Base-by-base conservation (phyloP, 1,284 basidiomycete genomes). In the Rhodotorula sp. region DNA sequence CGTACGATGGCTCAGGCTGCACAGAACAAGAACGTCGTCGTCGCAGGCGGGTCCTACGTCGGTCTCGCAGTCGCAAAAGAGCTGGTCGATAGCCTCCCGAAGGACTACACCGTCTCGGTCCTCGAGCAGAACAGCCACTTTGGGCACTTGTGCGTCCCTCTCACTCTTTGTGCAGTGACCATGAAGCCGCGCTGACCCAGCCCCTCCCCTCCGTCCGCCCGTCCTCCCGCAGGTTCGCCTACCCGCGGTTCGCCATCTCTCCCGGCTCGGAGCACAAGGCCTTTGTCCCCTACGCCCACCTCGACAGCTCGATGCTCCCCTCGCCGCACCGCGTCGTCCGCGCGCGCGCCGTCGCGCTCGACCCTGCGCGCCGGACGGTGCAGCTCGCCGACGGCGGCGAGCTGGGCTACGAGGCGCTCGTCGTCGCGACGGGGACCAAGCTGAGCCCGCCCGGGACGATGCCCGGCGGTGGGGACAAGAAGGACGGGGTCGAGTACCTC, bases 391-490 rank as follows among this genome's bases (percentile, higher is more conserved):
- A 21, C 50, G 3, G 27, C 5, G 69, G 63, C 14, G 70, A 76
- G 48, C 21, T 52, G 60, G 76, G 42, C 1, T 83, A 81, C 64
- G 82, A 83, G 44, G 83, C 83, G 67, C 71, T 78, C 52, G 72
- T 85, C 5, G 82, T 84, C 52, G 83, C 80, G 44, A 66, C 79
- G 74, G 27, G 63, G 23, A 79, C 79, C 7, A 71, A 66, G 14
- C 74, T 80, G 10, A 74, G 74, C 1, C 66, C 77, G 3, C 81
- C 81, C 1, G 80, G 79, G 1, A 78, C 77, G n/a, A 74, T 82
- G 57, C 57, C 44, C 67, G 27, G 56, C 14, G 63, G 53, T 0
- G 19, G 57, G 9, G 64, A 61, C 10, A 77, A 78, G 61, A 4
- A 27, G 1, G 70, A 74, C 16, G 74, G 75, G 3, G 66, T 80